Evolutionary conservation across 2,329 filamentous ascomycete genomes (phyloP), one percentile per base, ranked within the genome.

Genomic region (Xylaria sp.): DNA sequence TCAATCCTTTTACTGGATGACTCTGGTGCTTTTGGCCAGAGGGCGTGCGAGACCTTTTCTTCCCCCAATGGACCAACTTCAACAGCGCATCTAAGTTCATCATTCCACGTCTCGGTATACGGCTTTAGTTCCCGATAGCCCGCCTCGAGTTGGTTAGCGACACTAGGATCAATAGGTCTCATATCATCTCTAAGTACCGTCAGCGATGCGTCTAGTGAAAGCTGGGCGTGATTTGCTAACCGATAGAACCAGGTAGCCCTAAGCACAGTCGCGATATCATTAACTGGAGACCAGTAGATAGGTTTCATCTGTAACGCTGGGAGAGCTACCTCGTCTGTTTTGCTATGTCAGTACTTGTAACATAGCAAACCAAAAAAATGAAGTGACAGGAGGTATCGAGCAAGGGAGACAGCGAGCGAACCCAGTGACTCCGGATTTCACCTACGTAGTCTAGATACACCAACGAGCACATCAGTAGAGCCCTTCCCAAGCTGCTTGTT

Each of bases 231-330:
- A 51, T 47, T 17, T 39, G 20, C 61, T 78, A 75, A 86, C 81
- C 91, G 92, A 79, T 98, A 98, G 77, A 99, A 99, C 96, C 96
- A 99, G 0, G 95, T 98, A 0, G 92, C 94, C 71, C 96, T 86
- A 64, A 91, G 85, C 1, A 98, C 94, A 39, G 89, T 84, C 6
- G 93, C 91, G 36, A 96, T 87, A 75, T 98, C 96, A 73, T 97
- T 94, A 36, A 98, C 86, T 7, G 96, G 95, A 20, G 91, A 94
- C 96, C 96, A 99, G 77, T 99, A 99, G 66, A 98, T 97, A 0
- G 96, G 96, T 78, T 94, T 93, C 94, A 99, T 97, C 74, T 92
- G 86, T 38, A 97, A 81, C 60, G 87, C 87, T 25, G 95, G 94
- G 72, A 98, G 84, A 65, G 92, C 89, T 1, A 98, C 95, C 74